These are phyloP conservation scores for Fusarium sulawesiense DNA, from an alignment of 2,329 filamentous ascomycete genomes.

Conservation along the genomic window DNA sequence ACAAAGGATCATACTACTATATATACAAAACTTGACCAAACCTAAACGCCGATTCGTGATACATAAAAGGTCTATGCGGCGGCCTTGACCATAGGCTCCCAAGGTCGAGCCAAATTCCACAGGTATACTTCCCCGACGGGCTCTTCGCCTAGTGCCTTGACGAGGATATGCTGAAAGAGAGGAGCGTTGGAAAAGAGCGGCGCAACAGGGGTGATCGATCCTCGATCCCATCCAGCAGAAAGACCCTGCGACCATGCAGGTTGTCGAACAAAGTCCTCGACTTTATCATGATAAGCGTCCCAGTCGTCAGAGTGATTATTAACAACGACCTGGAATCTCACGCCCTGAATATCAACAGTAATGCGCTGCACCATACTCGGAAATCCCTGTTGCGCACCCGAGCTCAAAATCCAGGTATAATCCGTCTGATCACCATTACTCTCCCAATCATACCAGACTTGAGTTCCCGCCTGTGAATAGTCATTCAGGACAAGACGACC, in stretches of 20 bases:
- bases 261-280: slow-evolving; percentile 51
- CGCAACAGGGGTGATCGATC: slow-evolving; percentile 42
- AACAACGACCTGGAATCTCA: slow-evolving; percentile 54
- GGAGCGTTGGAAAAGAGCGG: slow-evolving; percentile 47
- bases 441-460: slow-evolving; percentile 58
- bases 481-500: slow-evolving; percentile 54
- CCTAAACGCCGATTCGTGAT: slow-evolving; percentile 29
- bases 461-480: slow-evolving; percentile 53
- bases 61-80: slow-evolving; percentile 42
- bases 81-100: slow-evolving; percentile 58
- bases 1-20: slow-evolving; percentile 1
- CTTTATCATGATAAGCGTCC: slow-evolving; percentile 49
- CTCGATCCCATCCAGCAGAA: slow-evolving; percentile 45
- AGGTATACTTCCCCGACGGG: slow-evolving; percentile 53
- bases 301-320: slow-evolving; percentile 52
- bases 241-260: slow-evolving; percentile 46
- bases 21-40: slow-evolving; percentile 23
- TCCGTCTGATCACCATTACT: slow-evolving; percentile 53
- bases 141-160: slow-evolving; percentile 51
- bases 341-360: slow-evolving; percentile 54
- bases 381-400: slow-evolving; percentile 50
- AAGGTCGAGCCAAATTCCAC: slow-evolving; percentile 56
- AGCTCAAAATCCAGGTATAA: slow-evolving; percentile 53
- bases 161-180: slow-evolving; percentile 52
- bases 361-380: slow-evolving; percentile 51